Evolutionary conservation across 495 filamentous ascomycete genomes (phyloP), one percentile per base, ranked within the genome.

Genomic region (Podospora didyma): DNA sequence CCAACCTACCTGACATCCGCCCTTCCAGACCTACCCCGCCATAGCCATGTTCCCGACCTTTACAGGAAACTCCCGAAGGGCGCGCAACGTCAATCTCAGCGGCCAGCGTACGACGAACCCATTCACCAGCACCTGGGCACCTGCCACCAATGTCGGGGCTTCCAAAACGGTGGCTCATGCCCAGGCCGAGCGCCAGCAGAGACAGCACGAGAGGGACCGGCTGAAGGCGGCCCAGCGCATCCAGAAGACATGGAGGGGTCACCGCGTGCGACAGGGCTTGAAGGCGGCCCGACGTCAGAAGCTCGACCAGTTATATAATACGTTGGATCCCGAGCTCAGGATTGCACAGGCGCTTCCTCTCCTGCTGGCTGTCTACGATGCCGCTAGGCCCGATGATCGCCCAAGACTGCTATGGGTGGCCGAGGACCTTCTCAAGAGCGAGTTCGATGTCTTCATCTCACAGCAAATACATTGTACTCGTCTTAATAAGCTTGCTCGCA

Each of bases 1-100:
- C 26, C 26, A 4, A 31, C 26, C 26, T 3, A 31, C 26, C 26
- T 31, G 4, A 9, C 26, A n/a, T n/a, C n/a, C n/a, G n/a, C n/a
- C n/a, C n/a, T n/a, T n/a, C n/a, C n/a, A n/a, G n/a, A n/a, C 26
- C 26, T 3, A 31, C 26, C 26, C 26, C 26, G 26, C 26, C 26
- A 31, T 2, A 53, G 39, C 19, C 53, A 97, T 97, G 93, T 96
- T 93, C 71, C 85, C 86, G 54, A 88, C 86, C 39, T 98, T 98
- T 73, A 93, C 89, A 24, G 94, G 94, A 54, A 89, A 70, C 75
- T 87, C 92, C 62, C 85, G 91, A 62, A 88, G 87, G 54, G 86
- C 86, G 49, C 87, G 94, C 51, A 89, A 96, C 68, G 90, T 98
- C 61, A 96, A 98, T 70, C 86, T 98, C 56, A 93, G 90, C 50